Evolutionary conservation across 2,329 filamentous ascomycete species (phyloP).

Genomic region (Penicillium sp.): DNA sequence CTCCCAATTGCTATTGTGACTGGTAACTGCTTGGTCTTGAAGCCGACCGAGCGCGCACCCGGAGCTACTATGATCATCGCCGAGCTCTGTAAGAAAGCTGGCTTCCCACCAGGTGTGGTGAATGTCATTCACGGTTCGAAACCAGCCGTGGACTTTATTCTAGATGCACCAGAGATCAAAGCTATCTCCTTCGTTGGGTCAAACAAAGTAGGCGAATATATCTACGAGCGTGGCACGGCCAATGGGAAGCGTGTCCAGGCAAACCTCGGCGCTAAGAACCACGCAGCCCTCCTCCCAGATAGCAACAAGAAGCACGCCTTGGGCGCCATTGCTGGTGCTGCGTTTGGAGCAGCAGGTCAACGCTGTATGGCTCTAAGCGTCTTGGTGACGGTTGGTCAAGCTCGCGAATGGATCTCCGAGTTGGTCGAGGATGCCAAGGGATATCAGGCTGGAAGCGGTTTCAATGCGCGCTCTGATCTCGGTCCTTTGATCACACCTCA

Average conservation of each 20-base stretch:
- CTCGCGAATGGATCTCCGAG: conserved; percentile 60
- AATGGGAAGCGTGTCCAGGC: conserved; percentile 49
- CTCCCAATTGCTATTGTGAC: conserved; percentile 27
- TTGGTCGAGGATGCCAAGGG: conserved; percentile 58
- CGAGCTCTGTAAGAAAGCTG: conserved; percentile 57
- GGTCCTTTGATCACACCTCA: conserved; percentile 60
- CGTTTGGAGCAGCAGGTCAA: conserved; percentile 1
- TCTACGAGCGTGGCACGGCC: conserved; percentile 59
- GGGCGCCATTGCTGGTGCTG: not conserved
- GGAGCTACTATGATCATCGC: conserved; percentile 61
- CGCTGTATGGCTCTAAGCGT: conserved; percentile 3
- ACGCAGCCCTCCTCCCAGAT: not conserved
- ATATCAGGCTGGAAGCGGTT: conserved; percentile 58
- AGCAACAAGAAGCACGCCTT: conserved; percentile 5
- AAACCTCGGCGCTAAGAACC: conserved; percentile 1
- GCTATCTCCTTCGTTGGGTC: conserved; percentile 65
- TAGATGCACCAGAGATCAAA: conserved; percentile 64
- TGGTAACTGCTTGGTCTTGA: conserved; percentile 58
- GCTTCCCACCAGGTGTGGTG: conserved; percentile 31
- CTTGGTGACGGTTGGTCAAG: conserved; percentile 50
- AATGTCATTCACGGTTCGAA: conserved; percentile 39
- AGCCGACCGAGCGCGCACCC: conserved; percentile 61
- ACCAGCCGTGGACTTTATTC: conserved; percentile 61
- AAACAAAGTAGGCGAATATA: conserved; percentile 66
- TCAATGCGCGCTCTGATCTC: conserved; percentile 58